Base-by-base conservation (phyloP, 768 basidiomycete species). In the Serendipita sp. region DNA sequence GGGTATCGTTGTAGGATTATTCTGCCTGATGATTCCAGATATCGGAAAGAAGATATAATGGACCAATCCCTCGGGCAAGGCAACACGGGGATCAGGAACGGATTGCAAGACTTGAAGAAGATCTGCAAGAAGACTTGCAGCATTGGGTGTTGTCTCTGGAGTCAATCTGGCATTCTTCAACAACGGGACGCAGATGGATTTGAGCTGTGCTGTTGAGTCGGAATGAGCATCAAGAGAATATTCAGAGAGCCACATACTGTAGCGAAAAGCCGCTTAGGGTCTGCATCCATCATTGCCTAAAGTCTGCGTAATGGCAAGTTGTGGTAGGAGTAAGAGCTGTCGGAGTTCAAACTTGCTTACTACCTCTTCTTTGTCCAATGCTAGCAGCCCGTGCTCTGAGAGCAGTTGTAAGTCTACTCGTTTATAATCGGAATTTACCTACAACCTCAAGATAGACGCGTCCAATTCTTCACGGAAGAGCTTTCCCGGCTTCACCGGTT, bases 41-140 rank as follows among this genome's bases (percentile, higher is more conserved):
- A 97, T 71, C 2, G 95, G 95, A 67, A 91, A 87, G 73, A 94
- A 89, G 30, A 83, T 76, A 71, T 97, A 98, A 48, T 86, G 84
- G 45, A 90, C 81, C 53, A 92, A 77, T 16, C 80, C 79, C 0
- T 80, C 69, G 1, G 79, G 76, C 38, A 90, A 77, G 3, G 70
- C 60, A 38, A 68, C 64, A 5, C 71, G 71, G 5, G 75, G 72
- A 13, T 73, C 66, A 9, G 77, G 72, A 26, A 80, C 68, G 3
- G 76, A 73, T n/a, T 70, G 70, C 44, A 92, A 74, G 4, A 73
- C 71, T 5, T 70, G 68, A 61, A 79, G 70, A 30, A 92, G 78
- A 24, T 80, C 73, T 17, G 76, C 72, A 45, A 96, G 77, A 3
- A 85, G 77, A 4, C 70, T 72, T 33, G 79, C 74, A 22, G 77